Conservation (phyloP, 208 protist species). For the Wallacemonas sp. region DNA sequence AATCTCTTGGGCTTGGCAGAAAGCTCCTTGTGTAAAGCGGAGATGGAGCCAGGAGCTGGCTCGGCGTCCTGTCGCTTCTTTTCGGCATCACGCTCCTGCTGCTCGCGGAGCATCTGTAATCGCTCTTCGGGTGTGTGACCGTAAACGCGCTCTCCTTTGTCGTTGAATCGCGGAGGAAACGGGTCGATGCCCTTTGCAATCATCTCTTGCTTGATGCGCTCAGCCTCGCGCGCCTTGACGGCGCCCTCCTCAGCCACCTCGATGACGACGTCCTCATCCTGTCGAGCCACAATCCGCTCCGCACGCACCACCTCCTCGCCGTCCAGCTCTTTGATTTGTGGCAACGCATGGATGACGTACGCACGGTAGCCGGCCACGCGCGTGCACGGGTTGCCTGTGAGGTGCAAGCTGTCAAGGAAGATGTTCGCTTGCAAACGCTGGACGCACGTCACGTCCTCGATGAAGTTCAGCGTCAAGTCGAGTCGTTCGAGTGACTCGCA, state of each 20-base stretch:
- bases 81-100: constrained; percentile 54
- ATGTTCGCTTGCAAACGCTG: constrained; percentile 76
- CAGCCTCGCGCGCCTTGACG: constrained; percentile 43
- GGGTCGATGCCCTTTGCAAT: constrained; percentile 64
- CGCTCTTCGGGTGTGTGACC: constrained; percentile 89
- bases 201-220: constrained; percentile 76
- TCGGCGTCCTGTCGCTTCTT: constrained; percentile 31
- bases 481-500: constrained; percentile 95
- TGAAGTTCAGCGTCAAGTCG: constrained; percentile 97
- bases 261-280: constrained; percentile 60
- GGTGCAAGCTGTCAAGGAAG: constrained; percentile 85
- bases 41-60: constrained; percentile 46
- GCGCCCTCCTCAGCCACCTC: constrained; percentile 50
- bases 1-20: constrained; percentile 35
- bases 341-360: constrained; percentile 91
- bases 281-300: constrained; percentile 91
- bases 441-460: constrained; percentile 87
- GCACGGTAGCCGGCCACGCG: constrained; percentile 87
- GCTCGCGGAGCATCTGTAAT: constrained; percentile 84
- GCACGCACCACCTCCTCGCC: constrained; percentile 77
- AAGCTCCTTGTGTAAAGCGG: constrained; percentile 65
- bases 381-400: constrained; percentile 96
- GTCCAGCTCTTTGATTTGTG: constrained; percentile 91
- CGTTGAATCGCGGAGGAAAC: constrained; percentile 83
- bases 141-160: constrained; percentile 89